Percentiles rank a stretch among this genome's conserved stretches.
phyloP scores from a whole-genome alignment of 2,329 filamentous ascomycete species.

The Nothomitra cinnamomea region DNA sequence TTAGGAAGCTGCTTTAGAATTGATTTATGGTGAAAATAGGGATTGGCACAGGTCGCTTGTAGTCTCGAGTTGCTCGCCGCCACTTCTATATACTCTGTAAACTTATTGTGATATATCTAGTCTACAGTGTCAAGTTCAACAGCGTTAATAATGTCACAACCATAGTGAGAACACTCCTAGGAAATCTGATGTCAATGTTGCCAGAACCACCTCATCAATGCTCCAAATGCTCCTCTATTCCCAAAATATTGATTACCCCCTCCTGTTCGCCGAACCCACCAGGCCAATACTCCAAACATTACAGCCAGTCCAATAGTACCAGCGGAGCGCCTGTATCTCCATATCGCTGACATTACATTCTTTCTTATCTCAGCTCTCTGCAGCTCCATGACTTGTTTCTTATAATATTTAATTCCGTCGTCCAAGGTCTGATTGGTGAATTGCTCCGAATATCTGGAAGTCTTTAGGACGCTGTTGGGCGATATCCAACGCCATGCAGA shows the following conservation, averaged over 20 bases:
- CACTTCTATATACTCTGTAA: no score
- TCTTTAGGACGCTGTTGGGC: slow-evolving; percentile 66
- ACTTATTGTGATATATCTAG: no score
- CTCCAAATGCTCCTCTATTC: not conserved
- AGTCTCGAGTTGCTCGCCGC: no score
- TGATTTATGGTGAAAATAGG: no score
- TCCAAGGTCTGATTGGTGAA: slow-evolving; percentile 39
- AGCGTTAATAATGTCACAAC: no score
- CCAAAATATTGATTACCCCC: not conserved
- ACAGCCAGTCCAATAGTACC: slow-evolving; percentile 32
- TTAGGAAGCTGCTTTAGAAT: no score
- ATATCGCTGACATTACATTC: slow-evolving; percentile 33
- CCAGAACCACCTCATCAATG: not conserved
- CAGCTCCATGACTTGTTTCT: slow-evolving; percentile 56
- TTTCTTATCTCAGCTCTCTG: slow-evolving; percentile 42
- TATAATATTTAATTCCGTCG: slow-evolving; percentile 52
- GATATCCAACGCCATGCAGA: slow-evolving; percentile 57
- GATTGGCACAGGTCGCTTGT: no score
- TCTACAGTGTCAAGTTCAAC: no score
- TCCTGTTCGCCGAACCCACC: slow-evolving; percentile 2
- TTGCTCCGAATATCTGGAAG: slow-evolving; percentile 39
- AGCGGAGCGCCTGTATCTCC: slow-evolving; percentile 49
- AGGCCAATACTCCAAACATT: slow-evolving; percentile 4
- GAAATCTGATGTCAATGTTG: not conserved
- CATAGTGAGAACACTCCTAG: no score